Evolutionary conservation across 2,329 filamentous ascomycete genomes (phyloP).

Genomic region (Lasiodiplodia theobromae): DNA sequence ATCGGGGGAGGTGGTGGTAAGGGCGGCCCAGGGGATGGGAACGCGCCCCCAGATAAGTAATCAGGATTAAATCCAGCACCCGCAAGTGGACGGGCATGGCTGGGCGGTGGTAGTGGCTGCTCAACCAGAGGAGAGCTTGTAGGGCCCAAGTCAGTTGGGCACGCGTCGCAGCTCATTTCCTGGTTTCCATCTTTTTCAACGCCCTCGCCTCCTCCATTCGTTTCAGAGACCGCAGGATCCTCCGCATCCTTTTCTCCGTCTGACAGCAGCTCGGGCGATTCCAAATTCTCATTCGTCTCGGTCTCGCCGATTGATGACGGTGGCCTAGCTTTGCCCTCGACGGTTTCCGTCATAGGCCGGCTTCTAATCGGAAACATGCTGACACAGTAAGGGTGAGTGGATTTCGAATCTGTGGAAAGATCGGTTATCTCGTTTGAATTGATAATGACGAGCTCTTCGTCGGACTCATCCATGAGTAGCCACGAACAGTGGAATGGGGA

Average conservation of each 20-base stretch:
- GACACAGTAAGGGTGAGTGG: background rate
- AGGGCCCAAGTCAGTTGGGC: background rate
- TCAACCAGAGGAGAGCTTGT: background rate
- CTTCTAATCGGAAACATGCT: background rate
- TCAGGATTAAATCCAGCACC: background rate
- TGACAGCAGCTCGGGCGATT: background rate
- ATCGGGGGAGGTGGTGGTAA: background rate
- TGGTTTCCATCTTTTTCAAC: background rate
- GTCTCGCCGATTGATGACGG: background rate
- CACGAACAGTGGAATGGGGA: background rate
- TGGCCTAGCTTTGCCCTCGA: background rate
- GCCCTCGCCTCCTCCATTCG: background rate
- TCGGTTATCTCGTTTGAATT: background rate
- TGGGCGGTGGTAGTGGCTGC: background rate
- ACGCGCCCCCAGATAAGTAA: background rate
- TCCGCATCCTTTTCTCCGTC: background rate
- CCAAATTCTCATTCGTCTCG: background rate
- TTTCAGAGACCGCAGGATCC: too few species aligned
- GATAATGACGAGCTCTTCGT: slow-evolving; percentile 1
- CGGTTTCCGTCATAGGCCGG: background rate
- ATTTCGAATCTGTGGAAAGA: background rate
- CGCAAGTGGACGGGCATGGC: background rate
- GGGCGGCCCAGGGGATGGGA: background rate
- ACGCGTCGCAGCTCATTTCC: background rate
- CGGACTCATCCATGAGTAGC: background rate